A percentile compares a stretch with the other conserved stretches of the same genome.
Conservation (phyloP, 768 basidiomycete species). For the Sistotremastrum suecicum region DNA sequence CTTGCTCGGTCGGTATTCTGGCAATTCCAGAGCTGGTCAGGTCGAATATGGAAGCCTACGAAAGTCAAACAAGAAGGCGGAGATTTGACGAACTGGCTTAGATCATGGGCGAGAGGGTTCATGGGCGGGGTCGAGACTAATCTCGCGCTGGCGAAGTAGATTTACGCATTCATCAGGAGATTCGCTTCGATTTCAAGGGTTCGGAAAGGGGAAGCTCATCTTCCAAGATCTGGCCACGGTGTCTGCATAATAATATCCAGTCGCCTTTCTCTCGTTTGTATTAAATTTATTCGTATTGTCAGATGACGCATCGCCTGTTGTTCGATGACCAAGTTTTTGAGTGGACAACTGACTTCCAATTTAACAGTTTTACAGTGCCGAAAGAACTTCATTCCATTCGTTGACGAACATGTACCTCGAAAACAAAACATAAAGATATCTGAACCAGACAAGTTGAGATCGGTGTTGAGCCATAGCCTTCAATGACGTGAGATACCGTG, state of each 20-base stretch:
- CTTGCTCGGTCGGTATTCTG: constrained; percentile 1
- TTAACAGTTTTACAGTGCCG: background rate
- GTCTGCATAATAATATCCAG: background rate
- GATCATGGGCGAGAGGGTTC: constrained; percentile 18
- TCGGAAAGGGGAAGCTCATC: constrained; percentile 3
- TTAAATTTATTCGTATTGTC: constrained; percentile 2
- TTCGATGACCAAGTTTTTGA: too few relatives aligned
- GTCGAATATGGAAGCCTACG: constrained; percentile 1
- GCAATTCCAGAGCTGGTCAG: background rate
- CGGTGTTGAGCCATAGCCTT: constrained; percentile 59
- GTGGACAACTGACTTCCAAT: too few relatives aligned
- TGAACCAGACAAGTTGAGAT: constrained; percentile 80
- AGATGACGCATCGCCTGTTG: background rate
- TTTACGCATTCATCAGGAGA: background rate
- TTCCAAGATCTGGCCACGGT: too few relatives aligned
- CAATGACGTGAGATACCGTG: constrained; percentile 36
- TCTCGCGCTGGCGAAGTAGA: constrained; percentile 20
- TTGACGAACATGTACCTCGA: constrained; percentile 93
- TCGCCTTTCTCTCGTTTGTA: constrained; percentile 2
- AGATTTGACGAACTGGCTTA: too few relatives aligned
- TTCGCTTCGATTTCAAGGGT: background rate
- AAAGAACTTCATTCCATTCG: constrained; percentile 50
- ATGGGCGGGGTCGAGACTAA: constrained; percentile 28
- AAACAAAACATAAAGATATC: constrained; percentile 68
- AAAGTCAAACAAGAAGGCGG: background rate